Conservation (phyloP, 2,329 filamentous ascomycete genomes). For the Nothopassalora personata region DNA sequence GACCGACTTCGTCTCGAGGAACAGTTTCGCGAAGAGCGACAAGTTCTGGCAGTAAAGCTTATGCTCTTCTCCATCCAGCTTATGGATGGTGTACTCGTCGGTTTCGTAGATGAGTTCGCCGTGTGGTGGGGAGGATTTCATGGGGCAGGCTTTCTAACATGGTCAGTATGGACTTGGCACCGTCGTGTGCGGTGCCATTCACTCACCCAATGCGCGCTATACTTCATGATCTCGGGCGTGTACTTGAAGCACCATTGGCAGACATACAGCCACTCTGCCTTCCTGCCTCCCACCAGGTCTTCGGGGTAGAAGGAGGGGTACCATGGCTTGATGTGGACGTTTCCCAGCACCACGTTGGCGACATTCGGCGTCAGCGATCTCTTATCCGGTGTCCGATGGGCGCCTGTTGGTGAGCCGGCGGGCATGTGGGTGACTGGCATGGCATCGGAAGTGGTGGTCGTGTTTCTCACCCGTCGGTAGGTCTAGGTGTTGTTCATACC, state of each 20-base stretch:
- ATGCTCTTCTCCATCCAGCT: slow-evolving; percentile 84
- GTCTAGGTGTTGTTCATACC: no score
- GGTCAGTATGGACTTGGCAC: slow-evolving; percentile 12
- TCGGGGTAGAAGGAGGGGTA: slow-evolving; percentile 85
- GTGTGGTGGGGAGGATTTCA: slow-evolving; percentile 47
- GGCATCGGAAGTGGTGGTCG: not conserved
- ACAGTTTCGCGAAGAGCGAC: slow-evolving; percentile 92
- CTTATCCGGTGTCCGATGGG: slow-evolving; percentile 21
- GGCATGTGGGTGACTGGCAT: slow-evolving; percentile 15
- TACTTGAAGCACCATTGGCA: slow-evolving; percentile 96
- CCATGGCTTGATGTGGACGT: slow-evolving; percentile 81
- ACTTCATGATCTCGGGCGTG: slow-evolving; percentile 51
- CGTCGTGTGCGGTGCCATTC: not conserved
- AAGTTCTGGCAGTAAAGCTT: slow-evolving; percentile 91
- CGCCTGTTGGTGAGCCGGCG: slow-evolving; percentile 9
- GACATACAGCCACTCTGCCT: slow-evolving; percentile 62
- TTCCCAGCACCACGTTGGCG: slow-evolving; percentile 77
- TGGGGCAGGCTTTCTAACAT: slow-evolving; percentile 40
- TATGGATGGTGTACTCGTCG: slow-evolving; percentile 80
- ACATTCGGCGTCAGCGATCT: slow-evolving; percentile 63
- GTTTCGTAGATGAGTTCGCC: slow-evolving; percentile 73
- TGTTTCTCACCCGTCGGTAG: no score
- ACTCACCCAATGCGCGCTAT: slow-evolving; percentile 43
- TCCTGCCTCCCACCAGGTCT: slow-evolving; percentile 47
- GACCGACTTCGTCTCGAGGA: slow-evolving; percentile 95